Evolutionary conservation across 495 filamentous ascomycete genomes (phyloP).

Genomic region (Tuber umbilicatum): DNA sequence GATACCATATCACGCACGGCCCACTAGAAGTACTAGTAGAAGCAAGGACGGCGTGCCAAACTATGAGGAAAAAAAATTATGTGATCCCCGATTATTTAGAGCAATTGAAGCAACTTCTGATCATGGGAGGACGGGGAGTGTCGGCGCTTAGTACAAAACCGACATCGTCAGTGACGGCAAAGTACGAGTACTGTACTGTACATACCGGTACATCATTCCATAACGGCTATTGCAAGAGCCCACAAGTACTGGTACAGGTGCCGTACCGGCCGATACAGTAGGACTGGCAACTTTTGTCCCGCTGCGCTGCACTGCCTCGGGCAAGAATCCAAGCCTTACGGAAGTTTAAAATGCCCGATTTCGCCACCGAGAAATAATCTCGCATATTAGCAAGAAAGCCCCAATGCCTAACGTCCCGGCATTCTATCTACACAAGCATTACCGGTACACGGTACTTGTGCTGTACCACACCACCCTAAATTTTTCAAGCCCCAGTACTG

Average conservation of each 20-base stretch:
- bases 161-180: not conserved
- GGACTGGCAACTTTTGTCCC: not conserved
- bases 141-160: not conserved
- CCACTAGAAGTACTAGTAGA: not conserved
- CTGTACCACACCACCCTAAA: not conserved
- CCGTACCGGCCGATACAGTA: not conserved
- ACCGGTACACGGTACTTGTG: not conserved
- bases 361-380: not conserved
- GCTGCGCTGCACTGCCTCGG: not conserved
- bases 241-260: not conserved
- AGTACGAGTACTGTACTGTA: not conserved
- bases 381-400: not conserved
- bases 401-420: not conserved
- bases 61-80: not conserved
- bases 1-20: not conserved
- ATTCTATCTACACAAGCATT: not conserved
- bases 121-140: not conserved
- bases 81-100: not conserved
- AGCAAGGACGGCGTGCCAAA: not conserved
- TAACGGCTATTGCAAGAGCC: not conserved
- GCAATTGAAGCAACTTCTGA: not conserved
- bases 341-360: not conserved
- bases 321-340: not conserved
- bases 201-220: not conserved
- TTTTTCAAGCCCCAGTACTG: not conserved